Evolutionary conservation across 164 flowering plant genomes (phyloP).

Genomic region (Magnolia sinica): DNA sequence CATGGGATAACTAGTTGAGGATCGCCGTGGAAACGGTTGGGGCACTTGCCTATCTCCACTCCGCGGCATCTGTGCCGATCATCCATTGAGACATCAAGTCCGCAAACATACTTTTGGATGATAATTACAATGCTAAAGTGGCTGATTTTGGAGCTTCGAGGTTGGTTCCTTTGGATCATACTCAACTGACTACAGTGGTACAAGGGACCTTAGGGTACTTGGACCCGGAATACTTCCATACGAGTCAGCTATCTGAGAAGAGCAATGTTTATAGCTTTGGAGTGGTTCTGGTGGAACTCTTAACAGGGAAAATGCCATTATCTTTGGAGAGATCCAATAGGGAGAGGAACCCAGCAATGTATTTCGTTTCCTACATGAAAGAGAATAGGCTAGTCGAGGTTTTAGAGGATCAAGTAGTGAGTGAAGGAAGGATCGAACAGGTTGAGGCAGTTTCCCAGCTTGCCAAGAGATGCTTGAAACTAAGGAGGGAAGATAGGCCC

Average conservation of each 20-base stretch:
- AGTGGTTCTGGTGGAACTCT: background rate
- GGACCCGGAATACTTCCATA: background rate
- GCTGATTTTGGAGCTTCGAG: constrained; percentile 7
- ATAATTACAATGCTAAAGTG: background rate
- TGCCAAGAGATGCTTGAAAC: constrained; percentile 43
- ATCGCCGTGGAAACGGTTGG: background rate
- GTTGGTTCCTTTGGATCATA: background rate
- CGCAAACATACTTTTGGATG: constrained; percentile 2
- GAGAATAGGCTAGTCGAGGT: constrained; percentile 31
- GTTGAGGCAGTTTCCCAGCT: constrained; percentile 31
- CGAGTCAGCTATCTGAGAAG: background rate
- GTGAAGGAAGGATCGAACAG: constrained; percentile 20
- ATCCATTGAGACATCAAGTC: constrained; percentile 9
- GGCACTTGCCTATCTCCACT: constrained; percentile 10
- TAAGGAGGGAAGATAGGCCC: constrained; percentile 54
- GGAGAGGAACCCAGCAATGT: constrained; percentile 42
- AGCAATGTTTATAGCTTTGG: constrained; percentile 10
- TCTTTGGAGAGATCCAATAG: constrained; percentile 39
- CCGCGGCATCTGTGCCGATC: constrained; percentile 2
- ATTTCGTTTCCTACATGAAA: constrained; percentile 27
- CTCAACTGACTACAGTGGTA: background rate
- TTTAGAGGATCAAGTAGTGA: constrained; percentile 30
- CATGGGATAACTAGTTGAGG: background rate
- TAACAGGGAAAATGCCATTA: constrained; percentile 50
- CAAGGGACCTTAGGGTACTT: constrained; percentile 7